phyloP scores from a whole-genome alignment of 495 filamentous ascomycete species.

The Aspergillus cavernicola region DNA sequence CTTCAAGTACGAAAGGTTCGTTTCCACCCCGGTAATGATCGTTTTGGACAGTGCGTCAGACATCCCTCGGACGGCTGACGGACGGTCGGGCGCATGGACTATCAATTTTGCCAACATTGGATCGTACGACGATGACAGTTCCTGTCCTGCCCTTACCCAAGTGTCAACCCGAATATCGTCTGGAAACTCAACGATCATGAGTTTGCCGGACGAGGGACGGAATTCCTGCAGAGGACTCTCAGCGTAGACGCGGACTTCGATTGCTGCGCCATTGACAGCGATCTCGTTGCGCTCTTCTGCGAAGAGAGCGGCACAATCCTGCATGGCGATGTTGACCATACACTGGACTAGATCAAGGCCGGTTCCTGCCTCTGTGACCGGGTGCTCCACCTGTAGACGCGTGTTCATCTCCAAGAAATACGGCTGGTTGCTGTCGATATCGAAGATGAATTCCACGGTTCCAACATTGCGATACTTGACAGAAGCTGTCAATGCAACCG shows the following conservation, averaged over 20 bases:
- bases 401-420: conserved; percentile 70
- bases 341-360: conserved; percentile 54
- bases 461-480: conserved; percentile 57
- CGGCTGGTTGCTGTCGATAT: conserved; percentile 51
- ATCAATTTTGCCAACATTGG: conserved; percentile 60
- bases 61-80: conserved; percentile 23
- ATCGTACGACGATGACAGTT: conserved; percentile 55
- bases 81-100: conserved; percentile 30
- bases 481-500: conserved; percentile 48
- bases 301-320: conserved; percentile 18
- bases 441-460: conserved; percentile 61
- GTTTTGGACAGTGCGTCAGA: conserved; percentile 25
- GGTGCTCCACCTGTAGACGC: conserved; percentile 63
- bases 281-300: conserved; percentile 14
- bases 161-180: conserved; percentile 52
- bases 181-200: conserved; percentile 45
- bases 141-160: conserved; percentile 52
- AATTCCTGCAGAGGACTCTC: conserved; percentile 55
- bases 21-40: conserved; percentile 49
- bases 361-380: conserved; percentile 57
- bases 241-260: conserved; percentile 59
- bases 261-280: conserved; percentile 41
- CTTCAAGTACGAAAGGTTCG: conserved; percentile 51
- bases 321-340: conserved; percentile 50
- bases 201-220: conserved; percentile 51